Conservation (phyloP, 1,139 yeast genomes). For the Debaryomyces nepalensis region DNA sequence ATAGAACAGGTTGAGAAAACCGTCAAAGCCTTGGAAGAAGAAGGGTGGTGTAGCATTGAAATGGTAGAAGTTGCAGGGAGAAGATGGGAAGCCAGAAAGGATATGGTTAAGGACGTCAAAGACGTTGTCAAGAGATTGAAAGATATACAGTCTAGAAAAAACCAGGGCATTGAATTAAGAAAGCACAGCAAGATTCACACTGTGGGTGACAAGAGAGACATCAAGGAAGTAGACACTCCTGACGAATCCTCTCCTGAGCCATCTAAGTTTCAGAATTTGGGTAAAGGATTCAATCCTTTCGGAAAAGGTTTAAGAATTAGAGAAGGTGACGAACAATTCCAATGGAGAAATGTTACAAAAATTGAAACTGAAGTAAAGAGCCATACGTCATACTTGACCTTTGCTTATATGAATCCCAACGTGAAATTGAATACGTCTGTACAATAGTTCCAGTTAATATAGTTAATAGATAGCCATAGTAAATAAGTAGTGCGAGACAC, state of each 20-base stretch:
- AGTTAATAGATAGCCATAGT: slow-evolving; percentile 1
- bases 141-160: slow-evolving; percentile 78
- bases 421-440: slow-evolving; percentile 8
- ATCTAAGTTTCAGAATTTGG: slow-evolving; percentile 36
- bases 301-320: slow-evolving; percentile 80
- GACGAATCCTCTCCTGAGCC: slow-evolving; percentile 18
- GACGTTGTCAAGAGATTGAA: slow-evolving; percentile 82
- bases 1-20: slow-evolving; percentile 95
- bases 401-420: slow-evolving; percentile 60
- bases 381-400: slow-evolving; percentile 92
- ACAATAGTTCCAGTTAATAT: slow-evolving; percentile 8
- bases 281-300: slow-evolving; percentile 82
- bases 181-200: slow-evolving; percentile 40
- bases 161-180: slow-evolving; percentile 69
- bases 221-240: slow-evolving; percentile 18
- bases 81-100: slow-evolving; percentile 90
- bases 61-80: slow-evolving; percentile 90
- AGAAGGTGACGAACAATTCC: slow-evolving; percentile 82
- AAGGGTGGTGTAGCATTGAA: slow-evolving; percentile 89
- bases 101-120: slow-evolving; percentile 78
- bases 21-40: slow-evolving; percentile 67
- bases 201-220: slow-evolving; percentile 25
- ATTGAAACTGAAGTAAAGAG: slow-evolving; percentile 85
- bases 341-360: slow-evolving; percentile 84
- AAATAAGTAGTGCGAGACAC: slow-evolving; percentile 13